Evolutionary conservation across 1,139 yeast genomes (phyloP).

Genomic region (Scheffersomyces segobiensis): DNA sequence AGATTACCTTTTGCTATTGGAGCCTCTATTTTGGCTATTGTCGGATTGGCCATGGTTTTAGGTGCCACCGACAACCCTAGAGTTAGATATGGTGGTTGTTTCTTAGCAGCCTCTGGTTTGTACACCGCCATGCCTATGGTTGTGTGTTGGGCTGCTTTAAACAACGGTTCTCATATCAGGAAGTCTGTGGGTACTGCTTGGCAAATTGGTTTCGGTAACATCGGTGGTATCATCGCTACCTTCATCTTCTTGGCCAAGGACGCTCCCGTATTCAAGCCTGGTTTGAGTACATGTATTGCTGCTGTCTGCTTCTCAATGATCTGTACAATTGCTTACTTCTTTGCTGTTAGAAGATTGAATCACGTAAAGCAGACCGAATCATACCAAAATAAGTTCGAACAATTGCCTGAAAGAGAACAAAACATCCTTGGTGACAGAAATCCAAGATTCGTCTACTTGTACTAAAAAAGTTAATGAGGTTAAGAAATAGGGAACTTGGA

Average conservation of each 20-base stretch:
- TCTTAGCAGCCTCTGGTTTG: slow-evolving; percentile 63
- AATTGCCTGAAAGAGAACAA: slow-evolving; percentile 47
- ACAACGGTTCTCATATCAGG: slow-evolving; percentile 69
- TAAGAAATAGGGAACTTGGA: not conserved
- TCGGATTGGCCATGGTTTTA: slow-evolving; percentile 56
- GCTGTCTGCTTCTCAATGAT: slow-evolving; percentile 53
- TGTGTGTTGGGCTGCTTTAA: slow-evolving; percentile 71
- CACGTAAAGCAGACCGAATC: slow-evolving; percentile 36
- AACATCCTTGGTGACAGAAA: slow-evolving; percentile 62
- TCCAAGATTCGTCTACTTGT: slow-evolving; percentile 54
- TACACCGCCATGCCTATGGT: slow-evolving; percentile 75
- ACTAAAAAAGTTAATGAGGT: slow-evolving; percentile 14
- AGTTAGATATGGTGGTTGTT: slow-evolving; percentile 70
- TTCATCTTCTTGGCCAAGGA: slow-evolving; percentile 58
- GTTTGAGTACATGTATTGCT: slow-evolving; percentile 55
- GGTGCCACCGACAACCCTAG: slow-evolving; percentile 33
- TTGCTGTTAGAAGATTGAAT: slow-evolving; percentile 40
- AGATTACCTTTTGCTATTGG: slow-evolving; percentile 52
- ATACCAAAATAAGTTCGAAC: slow-evolving; percentile 45
- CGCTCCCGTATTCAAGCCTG: slow-evolving; percentile 60
- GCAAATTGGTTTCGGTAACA: slow-evolving; percentile 80
- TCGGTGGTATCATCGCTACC: slow-evolving; percentile 78
- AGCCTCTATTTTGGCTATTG: slow-evolving; percentile 44
- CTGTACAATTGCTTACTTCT: slow-evolving; percentile 44
- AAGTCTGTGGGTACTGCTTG: slow-evolving; percentile 74